Base-by-base conservation (phyloP, 176 grass and related monocot species). In the Leersia perrieri region DNA sequence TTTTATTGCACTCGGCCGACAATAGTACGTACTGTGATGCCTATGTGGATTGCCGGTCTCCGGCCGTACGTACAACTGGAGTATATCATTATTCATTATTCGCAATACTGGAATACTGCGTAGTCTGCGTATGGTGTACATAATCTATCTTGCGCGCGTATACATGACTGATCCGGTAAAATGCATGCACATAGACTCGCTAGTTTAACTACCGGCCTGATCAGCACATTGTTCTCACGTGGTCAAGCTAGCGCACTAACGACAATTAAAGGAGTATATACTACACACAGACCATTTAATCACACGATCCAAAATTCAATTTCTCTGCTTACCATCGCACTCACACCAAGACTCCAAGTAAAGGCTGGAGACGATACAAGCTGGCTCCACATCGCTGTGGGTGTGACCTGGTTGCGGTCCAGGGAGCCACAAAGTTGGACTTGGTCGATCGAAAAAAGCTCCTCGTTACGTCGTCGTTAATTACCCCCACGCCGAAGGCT, bases 391-490 rank as follows among this genome's bases (percentile, higher is more conserved):
- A 58, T 58, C 53, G 2, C 1, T 44, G 47, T 63, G 2, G 9
- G 81, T 85, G 83, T 78, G 88, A 39, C 44, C 78, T 15, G 36
- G 78, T 5, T 32, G 78, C 68, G 70, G 76, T 85, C 73, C 78
- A 67, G 78, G 60, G 44, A 55, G 88, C 83, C 88, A 77, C 83
- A 82, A 90, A 90, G 83, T 90, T 90, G 58, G 88, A 90, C 83
- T 64, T 2, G 51, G 60, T 60, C 66, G 60, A 25, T 25, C 49
- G 22, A 25, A 58, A 29, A 23, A 85, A 81, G 32, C n/a, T n/a
- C 66, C 4, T 42, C 60, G 20, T 26, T 57, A 20, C n/a, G 49
- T 53, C 49, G 49, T 53, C 49, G 29, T 23, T 31, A 49, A 72
- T 47, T 40, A 29, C 42, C 75, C 14, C 60, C 67, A 13, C 25